phyloP scores from a whole-genome alignment of 106 monocot genomes.

The Narthecium ossifragum region DNA sequence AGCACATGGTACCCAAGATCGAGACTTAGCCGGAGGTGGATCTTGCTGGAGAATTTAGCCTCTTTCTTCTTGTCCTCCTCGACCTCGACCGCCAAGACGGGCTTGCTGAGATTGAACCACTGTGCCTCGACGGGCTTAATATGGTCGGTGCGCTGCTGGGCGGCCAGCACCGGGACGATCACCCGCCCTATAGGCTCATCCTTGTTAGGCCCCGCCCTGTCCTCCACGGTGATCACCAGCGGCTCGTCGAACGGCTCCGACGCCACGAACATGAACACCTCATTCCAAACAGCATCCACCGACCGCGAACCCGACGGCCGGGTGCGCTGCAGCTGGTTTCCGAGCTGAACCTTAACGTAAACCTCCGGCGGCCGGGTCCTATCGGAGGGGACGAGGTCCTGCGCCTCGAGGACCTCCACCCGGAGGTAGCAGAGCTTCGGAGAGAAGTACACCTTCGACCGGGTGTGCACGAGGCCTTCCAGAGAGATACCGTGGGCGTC shows the following conservation, averaged over 20 bases:
- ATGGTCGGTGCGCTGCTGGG: slow-evolving; percentile 38
- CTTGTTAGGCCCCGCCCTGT: slow-evolving; percentile 43
- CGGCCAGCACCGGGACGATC: slow-evolving; percentile 35
- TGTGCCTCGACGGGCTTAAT: slow-evolving; percentile 30
- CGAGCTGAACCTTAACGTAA: slow-evolving; percentile 56
- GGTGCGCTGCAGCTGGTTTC: slow-evolving; percentile 55
- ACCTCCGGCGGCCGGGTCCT: slow-evolving; percentile 26
- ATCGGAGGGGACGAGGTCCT: slow-evolving; percentile 57
- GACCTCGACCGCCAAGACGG: slow-evolving; percentile 15
- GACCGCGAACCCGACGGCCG: slow-evolving; percentile 26
- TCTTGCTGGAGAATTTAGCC: slow-evolving; percentile 79
- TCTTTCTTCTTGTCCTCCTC: slow-evolving; percentile 47
- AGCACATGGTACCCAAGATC: slow-evolving; percentile 89
- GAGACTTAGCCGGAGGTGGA: slow-evolving; percentile 60
- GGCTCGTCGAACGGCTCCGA: slow-evolving; percentile 86
- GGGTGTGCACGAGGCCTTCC: slow-evolving; percentile 39
- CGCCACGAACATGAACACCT: slow-evolving; percentile 77
- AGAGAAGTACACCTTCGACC: slow-evolving; percentile 93
- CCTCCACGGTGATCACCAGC: slow-evolving; percentile 65
- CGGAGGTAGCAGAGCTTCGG: slow-evolving; percentile 82
- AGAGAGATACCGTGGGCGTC: slow-evolving; percentile 45
- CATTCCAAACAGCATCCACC: slow-evolving; percentile 66
- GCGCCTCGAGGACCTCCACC: slow-evolving; percentile 68
- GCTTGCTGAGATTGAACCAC: slow-evolving; percentile 63
- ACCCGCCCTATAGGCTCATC: slow-evolving; percentile 57